These are phyloP conservation scores for Candida arabinofermentans DNA, from an alignment of 805 yeast genomes.

Conservation along the genomic window DNA sequence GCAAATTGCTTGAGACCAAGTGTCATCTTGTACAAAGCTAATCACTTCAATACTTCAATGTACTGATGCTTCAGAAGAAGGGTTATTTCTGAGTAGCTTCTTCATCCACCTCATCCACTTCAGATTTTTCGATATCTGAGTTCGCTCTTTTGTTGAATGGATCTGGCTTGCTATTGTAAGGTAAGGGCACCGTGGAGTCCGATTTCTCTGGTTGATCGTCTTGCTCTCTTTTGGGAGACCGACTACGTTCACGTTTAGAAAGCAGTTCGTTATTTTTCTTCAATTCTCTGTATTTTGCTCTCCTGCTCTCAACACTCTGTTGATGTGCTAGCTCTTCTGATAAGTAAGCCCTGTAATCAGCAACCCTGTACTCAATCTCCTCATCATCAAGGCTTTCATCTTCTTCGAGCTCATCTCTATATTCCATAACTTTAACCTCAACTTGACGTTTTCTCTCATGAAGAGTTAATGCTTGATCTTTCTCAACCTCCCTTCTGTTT, in stretches of 20 bases:
- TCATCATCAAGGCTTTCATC: constrained; percentile 34
- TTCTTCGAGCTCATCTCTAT: constrained; percentile 50
- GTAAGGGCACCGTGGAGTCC: too few species aligned
- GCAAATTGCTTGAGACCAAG: too few species aligned
- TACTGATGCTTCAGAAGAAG: too few species aligned
- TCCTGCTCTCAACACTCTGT: neutral
- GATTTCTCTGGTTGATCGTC: too few species aligned
- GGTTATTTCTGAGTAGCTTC: too few species aligned
- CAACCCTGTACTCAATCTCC: constrained; percentile 31
- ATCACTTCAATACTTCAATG: too few species aligned
- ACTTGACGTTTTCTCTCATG: constrained; percentile 37
- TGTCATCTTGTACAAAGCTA: too few species aligned
- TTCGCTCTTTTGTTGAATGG: neutral
- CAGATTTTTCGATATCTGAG: too few species aligned
- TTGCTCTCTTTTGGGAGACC: neutral
- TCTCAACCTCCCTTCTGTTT: constrained; percentile 4
- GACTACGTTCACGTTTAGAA: neutral
- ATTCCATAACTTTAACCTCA: constrained; percentile 46
- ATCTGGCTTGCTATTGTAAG: neutral
- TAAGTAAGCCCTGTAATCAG: constrained; percentile 24
- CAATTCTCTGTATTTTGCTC: neutral
- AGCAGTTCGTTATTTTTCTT: neutral
- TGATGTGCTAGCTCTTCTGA: neutral
- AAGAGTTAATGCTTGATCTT: constrained; percentile 26
- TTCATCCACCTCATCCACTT: too few species aligned